Evolutionary conservation across 129 eudicot species (phyloP).

Genomic region (Kitagawia praeruptora): DNA sequence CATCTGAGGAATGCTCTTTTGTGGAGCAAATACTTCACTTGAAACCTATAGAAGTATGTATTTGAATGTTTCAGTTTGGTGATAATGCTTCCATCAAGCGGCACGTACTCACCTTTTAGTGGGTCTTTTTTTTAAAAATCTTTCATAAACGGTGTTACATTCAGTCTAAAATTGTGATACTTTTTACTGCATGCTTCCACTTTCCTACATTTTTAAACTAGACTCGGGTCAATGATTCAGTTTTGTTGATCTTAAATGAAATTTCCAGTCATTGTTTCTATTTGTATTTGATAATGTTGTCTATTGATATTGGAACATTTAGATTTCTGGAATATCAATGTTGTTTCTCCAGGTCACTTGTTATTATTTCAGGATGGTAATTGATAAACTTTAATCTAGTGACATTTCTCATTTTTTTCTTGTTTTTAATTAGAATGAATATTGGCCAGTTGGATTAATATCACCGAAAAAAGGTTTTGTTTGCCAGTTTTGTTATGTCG

Average conservation of each 20-base stretch:
- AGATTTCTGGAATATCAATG: background rate
- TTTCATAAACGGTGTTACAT: background rate
- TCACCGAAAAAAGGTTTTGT: background rate
- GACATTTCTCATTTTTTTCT: background rate
- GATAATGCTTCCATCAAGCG: background rate
- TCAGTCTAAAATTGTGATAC: background rate
- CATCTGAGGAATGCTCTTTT: conserved; percentile 50
- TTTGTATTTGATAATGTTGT: background rate
- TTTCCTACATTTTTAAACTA: background rate
- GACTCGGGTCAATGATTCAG: background rate
- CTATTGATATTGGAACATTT: background rate
- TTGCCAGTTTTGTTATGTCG: background rate
- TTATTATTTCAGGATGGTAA: background rate
- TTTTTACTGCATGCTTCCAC: background rate
- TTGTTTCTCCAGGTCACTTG: background rate
- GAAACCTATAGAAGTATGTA: conserved; percentile 74
- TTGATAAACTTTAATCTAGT: background rate
- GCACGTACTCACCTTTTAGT: background rate
- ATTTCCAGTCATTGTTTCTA: background rate
- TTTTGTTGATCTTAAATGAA: background rate
- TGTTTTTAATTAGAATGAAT: background rate
- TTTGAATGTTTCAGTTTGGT: background rate
- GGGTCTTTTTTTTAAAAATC: background rate
- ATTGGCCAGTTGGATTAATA: background rate
- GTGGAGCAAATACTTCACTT: conserved; percentile 76